Evolutionary conservation across 768 basidiomycete species (phyloP).

Genomic region (Tricholoma hemisulphureum): DNA sequence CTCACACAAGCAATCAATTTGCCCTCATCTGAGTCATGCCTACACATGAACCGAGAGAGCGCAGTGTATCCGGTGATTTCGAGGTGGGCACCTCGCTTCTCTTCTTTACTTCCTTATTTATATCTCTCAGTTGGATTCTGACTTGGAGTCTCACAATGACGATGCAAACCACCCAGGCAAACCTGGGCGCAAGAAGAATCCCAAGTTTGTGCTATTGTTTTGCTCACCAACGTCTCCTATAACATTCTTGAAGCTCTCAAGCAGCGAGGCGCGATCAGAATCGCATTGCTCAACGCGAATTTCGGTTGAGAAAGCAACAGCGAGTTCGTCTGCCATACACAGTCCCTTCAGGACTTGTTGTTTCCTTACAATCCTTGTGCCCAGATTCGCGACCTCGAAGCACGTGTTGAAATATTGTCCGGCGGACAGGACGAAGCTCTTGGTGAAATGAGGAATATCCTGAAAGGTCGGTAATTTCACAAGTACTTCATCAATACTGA

Average conservation of each 20-base stretch:
- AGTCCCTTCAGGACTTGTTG: neutral
- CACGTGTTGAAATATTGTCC: conserved; percentile 90
- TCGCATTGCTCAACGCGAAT: conserved; percentile 91
- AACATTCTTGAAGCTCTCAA: conserved; percentile 60
- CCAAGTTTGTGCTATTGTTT: conserved; percentile 55
- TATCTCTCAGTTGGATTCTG: conserved; percentile 50
- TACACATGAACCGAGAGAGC: conserved; percentile 49
- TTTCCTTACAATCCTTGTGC: conserved; percentile 1
- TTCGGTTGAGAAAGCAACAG: conserved; percentile 89
- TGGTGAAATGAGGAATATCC: conserved; percentile 76
- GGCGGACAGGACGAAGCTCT: conserved; percentile 89
- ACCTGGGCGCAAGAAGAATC: conserved; percentile 87
- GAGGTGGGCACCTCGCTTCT: conserved; percentile 39
- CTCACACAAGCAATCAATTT: conserved; percentile 43
- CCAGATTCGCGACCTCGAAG: conserved; percentile 93
- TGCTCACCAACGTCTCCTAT: conserved; percentile 3
- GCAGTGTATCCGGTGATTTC: conserved; percentile 62
- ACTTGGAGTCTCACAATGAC: conserved; percentile 53
- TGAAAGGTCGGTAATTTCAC: conserved; percentile 54
- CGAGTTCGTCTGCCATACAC: conserved; percentile 42
- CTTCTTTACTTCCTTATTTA: neutral
- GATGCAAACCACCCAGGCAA: conserved; percentile 50
- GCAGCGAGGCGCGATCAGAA: conserved; percentile 88
- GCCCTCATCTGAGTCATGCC: conserved; percentile 46
- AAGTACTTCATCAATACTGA: neutral